Evolutionary conservation across 495 filamentous ascomycete genomes (phyloP), one percentile per base, ranked within the genome.

Genomic region (Chaetomium tenue): DNA sequence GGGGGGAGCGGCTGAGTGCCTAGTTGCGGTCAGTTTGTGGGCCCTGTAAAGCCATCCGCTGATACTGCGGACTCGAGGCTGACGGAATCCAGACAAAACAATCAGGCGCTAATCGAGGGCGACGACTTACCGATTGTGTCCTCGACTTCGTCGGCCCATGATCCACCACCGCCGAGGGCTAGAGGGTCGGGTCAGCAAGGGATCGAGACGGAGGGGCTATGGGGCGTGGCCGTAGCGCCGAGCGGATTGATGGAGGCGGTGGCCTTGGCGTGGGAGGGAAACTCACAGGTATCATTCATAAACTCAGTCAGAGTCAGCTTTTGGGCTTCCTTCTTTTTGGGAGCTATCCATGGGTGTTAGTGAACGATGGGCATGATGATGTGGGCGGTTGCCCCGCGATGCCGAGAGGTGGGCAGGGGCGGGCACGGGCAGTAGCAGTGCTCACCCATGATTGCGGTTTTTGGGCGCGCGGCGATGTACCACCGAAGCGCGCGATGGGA

Each of bases 91-190:
- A 48, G 44, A 53, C 15, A 58, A 20, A 52, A 37, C 30, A 16
- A 63, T 20, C 15, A 61, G 4, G 5, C 5, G 11, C 8, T 39
- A 16, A 48, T n/a, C 25, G 25, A 51, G 12, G 28, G 13, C 28
- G 33, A 37, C 33, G 11, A 33, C 86, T 75, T 87, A 93, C 91
- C 79, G 76, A 83, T 80, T 65, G 89, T 78, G 68, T 94, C 90
- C 74, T 98, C 94, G 83, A 98, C 95, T 73, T 98, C 94, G 81
- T 98, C 94, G 67, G 94, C 94, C 94, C 94, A 98, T 64, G 94
- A 97, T 72, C 91, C 77, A 42, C 74, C 90, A 67, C 91, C 74
- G 39, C 78, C 91, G 68, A 91, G 85, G 69, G 88, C 92, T 96
- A 72, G 64, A 68, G 52, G 30, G 40, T 58, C 26, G 22, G 47